phyloP scores from a whole-genome alignment of 371 early-diverging fungal species.

The Mucor velutinosus region DNA sequence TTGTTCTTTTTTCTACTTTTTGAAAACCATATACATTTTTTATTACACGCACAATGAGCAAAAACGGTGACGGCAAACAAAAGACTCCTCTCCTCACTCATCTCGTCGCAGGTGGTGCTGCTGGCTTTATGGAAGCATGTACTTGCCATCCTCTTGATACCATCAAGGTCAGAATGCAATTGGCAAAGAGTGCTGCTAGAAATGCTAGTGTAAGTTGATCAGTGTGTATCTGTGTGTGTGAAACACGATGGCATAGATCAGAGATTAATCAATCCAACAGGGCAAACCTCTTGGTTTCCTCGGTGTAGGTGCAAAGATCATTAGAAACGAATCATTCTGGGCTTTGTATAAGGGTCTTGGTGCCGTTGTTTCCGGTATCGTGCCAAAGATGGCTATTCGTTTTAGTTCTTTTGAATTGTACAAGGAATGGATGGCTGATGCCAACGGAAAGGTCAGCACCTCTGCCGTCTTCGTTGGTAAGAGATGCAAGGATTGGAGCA shows the following conservation, averaged over 20 bases:
- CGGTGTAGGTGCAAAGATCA: constrained; percentile 83
- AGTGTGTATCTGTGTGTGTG: not conserved
- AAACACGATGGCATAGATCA: not conserved
- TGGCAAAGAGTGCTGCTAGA: constrained; percentile 57
- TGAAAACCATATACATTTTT: not conserved
- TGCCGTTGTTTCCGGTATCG: constrained; percentile 96
- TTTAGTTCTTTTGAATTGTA: constrained; percentile 96
- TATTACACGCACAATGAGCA: constrained; percentile 36
- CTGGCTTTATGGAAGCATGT: constrained; percentile 93
- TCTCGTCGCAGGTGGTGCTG: constrained; percentile 89
- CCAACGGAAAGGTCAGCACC: constrained; percentile 70
- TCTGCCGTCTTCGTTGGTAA: constrained; percentile 82
- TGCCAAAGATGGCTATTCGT: constrained; percentile 98
- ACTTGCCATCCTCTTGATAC: constrained; percentile 98
- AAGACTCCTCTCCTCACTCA: constrained; percentile 66
- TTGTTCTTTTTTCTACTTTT: constrained; percentile 1
- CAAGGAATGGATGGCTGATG: constrained; percentile 82
- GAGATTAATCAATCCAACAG: constrained; percentile 15
- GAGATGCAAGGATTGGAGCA: constrained; percentile 15
- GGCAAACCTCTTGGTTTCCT: constrained; percentile 70
- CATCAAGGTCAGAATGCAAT: constrained; percentile 95
- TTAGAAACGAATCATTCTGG: constrained; percentile 84
- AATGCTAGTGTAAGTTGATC: constrained; percentile 41
- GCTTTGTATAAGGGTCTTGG: constrained; percentile 97
- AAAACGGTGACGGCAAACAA: constrained; percentile 34